These are phyloP conservation scores for Cutaneotrichosporon sp. DNA, from an alignment of 1,284 basidiomycete species.

Conservation along the genomic window DNA sequence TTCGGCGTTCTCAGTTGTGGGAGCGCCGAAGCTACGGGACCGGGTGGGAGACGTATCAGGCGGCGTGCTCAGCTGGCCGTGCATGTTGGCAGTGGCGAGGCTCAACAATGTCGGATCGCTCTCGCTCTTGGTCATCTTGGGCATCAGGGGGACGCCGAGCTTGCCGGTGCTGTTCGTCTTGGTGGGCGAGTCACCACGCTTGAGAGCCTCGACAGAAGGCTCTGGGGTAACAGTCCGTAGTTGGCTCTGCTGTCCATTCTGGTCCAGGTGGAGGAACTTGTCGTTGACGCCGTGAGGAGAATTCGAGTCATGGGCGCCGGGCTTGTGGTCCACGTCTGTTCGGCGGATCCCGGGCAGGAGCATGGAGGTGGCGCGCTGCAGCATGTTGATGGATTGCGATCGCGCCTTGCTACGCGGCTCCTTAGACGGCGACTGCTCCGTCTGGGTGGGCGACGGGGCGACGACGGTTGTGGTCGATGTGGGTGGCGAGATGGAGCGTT, in stretches of 20 bases:
- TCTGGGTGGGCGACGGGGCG: conserved; percentile 9
- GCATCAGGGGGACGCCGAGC: background rate
- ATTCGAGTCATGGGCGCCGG: background rate
- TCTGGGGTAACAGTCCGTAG: background rate
- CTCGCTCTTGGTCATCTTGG: conserved; percentile 33
- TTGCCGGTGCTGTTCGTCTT: conserved; percentile 24
- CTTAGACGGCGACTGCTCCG: conserved; percentile 26
- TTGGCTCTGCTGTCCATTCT: conserved; percentile 15
- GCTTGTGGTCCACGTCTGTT: conserved; percentile 25
- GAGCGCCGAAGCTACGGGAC: background rate
- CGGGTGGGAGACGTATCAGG: conserved; percentile 6
- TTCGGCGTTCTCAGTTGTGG: background rate
- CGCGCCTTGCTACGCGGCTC: conserved; percentile 59
- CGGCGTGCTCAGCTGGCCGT: background rate
- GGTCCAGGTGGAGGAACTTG: conserved; percentile 4
- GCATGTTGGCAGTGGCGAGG: background rate
- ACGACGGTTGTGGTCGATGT: background rate
- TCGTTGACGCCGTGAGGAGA: background rate
- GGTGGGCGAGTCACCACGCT: conserved; percentile 37
- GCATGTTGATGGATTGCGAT: conserved; percentile 84
- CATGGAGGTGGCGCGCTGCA: conserved; percentile 86
- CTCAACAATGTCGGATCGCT: conserved; percentile 23
- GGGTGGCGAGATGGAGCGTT: background rate
- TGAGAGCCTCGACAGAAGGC: background rate
- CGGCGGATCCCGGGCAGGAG: conserved; percentile 56